Evolutionary conservation across 2,329 filamentous ascomycete genomes (phyloP).

Genomic region (Colletotrichum limetticola): DNA sequence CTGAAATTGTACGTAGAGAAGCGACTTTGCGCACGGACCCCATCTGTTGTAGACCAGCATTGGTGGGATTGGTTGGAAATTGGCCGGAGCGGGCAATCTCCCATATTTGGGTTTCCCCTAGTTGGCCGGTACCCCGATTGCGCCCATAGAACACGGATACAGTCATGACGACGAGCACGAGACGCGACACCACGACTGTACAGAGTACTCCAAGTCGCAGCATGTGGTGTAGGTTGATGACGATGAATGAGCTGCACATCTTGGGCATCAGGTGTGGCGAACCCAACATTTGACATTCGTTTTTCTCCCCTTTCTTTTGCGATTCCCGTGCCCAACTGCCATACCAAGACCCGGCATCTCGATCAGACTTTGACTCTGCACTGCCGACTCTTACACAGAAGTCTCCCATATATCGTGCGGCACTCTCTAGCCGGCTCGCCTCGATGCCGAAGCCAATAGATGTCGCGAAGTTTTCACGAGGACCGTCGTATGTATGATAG

Average conservation of each 20-base stretch:
- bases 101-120: slow-evolving; percentile 27
- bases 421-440: slow-evolving; percentile 13
- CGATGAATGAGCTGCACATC: neutral
- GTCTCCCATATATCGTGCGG: slow-evolving; percentile 12
- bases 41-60: slow-evolving; percentile 3
- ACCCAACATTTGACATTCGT: neutral
- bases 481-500: neutral
- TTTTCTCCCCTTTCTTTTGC: neutral
- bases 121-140: slow-evolving; percentile 15
- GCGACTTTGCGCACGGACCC: slow-evolving; percentile 22
- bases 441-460: neutral
- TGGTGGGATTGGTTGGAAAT: slow-evolving; percentile 31
- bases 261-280: slow-evolving; percentile 18
- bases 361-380: slow-evolving; percentile 24
- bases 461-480: neutral
- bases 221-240: slow-evolving; percentile 6
- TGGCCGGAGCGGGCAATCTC: slow-evolving; percentile 26
- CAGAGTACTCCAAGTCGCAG: neutral
- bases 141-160: neutral
- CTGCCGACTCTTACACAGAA: slow-evolving; percentile 5
- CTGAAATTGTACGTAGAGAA: slow-evolving; percentile 4
- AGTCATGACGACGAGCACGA: slow-evolving; percentile 3
- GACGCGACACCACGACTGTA: neutral
- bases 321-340: neutral
- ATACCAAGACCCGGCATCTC: neutral